Percentiles rank a stretch among this genome's conserved stretches.
Conservation (phyloP, 495 filamentous ascomycete species). For the Neurospora sp. region DNA sequence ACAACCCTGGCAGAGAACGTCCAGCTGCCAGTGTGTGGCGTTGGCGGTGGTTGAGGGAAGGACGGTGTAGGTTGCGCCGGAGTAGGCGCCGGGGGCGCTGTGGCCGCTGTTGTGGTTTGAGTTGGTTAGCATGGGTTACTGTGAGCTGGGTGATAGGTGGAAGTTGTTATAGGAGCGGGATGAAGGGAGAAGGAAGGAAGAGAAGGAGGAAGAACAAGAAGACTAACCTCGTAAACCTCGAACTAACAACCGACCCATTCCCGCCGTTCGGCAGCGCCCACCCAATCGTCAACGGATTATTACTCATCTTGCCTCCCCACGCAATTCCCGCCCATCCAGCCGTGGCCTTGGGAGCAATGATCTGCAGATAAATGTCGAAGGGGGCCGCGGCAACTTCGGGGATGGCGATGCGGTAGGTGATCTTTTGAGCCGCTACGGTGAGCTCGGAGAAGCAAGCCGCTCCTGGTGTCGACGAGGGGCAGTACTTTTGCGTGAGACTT, state of each 20-base stretch:
- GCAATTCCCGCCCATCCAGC: constrained; percentile 38
- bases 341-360: constrained; percentile 26
- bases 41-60: constrained; percentile 35
- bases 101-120: constrained; percentile 19
- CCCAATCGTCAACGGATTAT: constrained; percentile 37
- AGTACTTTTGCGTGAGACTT: constrained; percentile 20
- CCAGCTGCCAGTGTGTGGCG: constrained; percentile 40
- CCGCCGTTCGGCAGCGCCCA: constrained; percentile 29
- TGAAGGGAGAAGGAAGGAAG: background rate
- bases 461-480: constrained; percentile 5
- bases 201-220: background rate
- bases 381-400: constrained; percentile 30
- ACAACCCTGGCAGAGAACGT: constrained; percentile 34
- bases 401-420: constrained; percentile 38
- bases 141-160: background rate
- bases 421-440: constrained; percentile 22
- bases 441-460: constrained; percentile 13
- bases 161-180: background rate
- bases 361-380: constrained; percentile 38
- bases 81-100: constrained; percentile 28
- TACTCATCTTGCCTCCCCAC: constrained; percentile 41
- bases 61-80: constrained; percentile 30
- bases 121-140: constrained; percentile 2
- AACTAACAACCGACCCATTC: constrained; percentile 27
- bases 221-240: constrained; percentile 36